A percentile compares a stretch with the other conserved stretches of the same genome.
These are phyloP conservation scores for Gamsiella multidivaricata DNA, from an alignment of 192 early-diverging fungal genomes.

Conservation along the genomic window DNA sequence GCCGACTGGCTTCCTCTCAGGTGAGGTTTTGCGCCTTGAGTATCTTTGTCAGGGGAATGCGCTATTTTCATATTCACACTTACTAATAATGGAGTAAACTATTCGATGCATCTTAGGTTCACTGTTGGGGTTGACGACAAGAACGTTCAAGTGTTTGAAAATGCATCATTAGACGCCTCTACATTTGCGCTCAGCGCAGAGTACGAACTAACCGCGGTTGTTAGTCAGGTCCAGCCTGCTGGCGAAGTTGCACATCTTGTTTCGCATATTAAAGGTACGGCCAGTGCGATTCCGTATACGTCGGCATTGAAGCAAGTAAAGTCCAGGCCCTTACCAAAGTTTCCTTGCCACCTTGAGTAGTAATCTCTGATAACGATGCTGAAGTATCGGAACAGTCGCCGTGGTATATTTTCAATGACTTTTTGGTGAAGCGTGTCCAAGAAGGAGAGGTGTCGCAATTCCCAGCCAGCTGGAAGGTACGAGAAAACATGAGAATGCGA, in stretches of 20 bases:
- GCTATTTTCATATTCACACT: no score
- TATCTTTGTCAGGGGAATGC: no score
- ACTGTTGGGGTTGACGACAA: constrained; percentile 58
- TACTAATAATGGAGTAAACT: no score
- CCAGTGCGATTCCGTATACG: neutral
- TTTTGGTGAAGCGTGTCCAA: constrained; percentile 82
- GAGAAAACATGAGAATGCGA: neutral
- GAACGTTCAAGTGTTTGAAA: constrained; percentile 55
- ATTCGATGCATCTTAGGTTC: no score
- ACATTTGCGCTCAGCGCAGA: constrained; percentile 52
- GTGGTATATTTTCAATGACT: constrained; percentile 98
- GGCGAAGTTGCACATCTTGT: constrained; percentile 78
- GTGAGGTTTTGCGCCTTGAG: no score
- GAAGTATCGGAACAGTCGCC: constrained; percentile 49
- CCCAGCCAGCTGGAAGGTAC: constrained; percentile 63
- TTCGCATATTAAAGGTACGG: constrained; percentile 70
- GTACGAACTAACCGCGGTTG: constrained; percentile 74
- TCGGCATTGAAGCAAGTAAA: no score
- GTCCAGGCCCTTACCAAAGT: no score
- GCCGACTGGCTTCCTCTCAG: constrained; percentile 62
- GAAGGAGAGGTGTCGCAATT: constrained; percentile 74
- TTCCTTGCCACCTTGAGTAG: constrained; percentile 15
- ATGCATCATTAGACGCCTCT: constrained; percentile 40
- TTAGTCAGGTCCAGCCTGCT: constrained; percentile 63
- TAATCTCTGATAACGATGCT: constrained; percentile 49